Conservation (phyloP, 768 basidiomycete genomes). For the Tephrocybe rancida region DNA sequence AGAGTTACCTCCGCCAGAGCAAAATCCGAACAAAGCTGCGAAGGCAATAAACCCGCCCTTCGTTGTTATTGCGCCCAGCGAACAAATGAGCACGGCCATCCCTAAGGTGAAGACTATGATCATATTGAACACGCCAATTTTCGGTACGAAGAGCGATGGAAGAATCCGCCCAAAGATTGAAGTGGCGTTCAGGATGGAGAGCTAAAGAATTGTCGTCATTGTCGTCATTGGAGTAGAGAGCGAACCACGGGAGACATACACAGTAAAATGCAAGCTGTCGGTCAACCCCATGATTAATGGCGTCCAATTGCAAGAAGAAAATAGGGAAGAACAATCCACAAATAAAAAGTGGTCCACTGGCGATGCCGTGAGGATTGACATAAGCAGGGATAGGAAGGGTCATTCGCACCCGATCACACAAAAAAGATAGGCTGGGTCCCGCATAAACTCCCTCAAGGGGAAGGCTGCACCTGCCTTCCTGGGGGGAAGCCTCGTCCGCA, state of each 20-base stretch:
- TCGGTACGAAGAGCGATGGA: constrained; percentile 45
- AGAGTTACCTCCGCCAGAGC: constrained; percentile 40
- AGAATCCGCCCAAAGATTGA: constrained; percentile 53
- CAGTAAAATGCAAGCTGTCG: constrained; percentile 49
- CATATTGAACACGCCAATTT: constrained; percentile 46
- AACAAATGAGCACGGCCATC: constrained; percentile 39
- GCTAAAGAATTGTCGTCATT: constrained; percentile 29
- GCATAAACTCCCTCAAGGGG: constrained; percentile 27
- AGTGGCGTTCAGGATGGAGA: constrained; percentile 56
- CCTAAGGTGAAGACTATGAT: constrained; percentile 33
- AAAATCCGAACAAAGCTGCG: constrained; percentile 47
- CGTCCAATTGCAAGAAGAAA: constrained; percentile 55
- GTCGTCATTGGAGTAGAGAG: not conserved
- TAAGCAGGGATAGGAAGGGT: not conserved
- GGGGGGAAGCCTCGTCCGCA: constrained; percentile 38
- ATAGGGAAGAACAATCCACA: constrained; percentile 44
- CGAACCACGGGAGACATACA: constrained; percentile 26
- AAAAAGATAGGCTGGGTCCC: constrained; percentile 31
- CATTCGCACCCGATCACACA: constrained; percentile 18
- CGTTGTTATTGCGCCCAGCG: constrained; percentile 40
- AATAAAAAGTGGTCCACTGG: constrained; percentile 30
- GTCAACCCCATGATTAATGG: constrained; percentile 43
- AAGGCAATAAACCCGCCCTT: constrained; percentile 37
- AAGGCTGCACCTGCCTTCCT: constrained; percentile 21
- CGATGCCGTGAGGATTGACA: too few species aligned